Evolutionary conservation across 1,139 yeast species (phyloP), one percentile per base, ranked within the genome.

Genomic region (Protomyces inouyei): DNA sequence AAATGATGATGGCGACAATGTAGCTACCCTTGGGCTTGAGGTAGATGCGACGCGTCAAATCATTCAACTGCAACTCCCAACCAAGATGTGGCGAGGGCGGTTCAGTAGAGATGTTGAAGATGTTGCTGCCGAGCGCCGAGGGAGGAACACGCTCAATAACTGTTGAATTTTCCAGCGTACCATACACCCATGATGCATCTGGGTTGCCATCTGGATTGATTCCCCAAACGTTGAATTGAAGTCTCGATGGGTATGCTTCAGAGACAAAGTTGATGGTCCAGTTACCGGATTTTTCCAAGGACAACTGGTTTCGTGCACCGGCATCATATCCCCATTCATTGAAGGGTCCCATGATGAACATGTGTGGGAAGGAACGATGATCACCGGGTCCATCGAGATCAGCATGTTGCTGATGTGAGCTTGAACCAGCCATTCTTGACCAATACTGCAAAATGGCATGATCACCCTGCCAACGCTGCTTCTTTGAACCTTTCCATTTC

Each of bases 141-240:
- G 67, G 67, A 10, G 65, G 60, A 6, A 57, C 59, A 14, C 67
- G 52, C 23, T 54, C 63, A 28, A 65, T 45, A 25, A 57, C 57
- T 2, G 57, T 23, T 14, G 55, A 54, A 12, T 57, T 61, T 38
- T 59, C 63, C 18, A 57, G 45, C 3, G 56, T 57, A 8, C 67
- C 67, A 35, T 61, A 61, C n/a, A 65, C 61, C 52, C 48, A 61
- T 8, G 67, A 52, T 21, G 55, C 59, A 37, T 65, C 67, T 0
- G 67, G 63, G 14, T 48, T 32, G 16, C 65, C 67, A 25, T 61
- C 61, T 12, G 64, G 57, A 32, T 65, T 61, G 21, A 65, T 51
- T 10, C 65, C 65, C 67, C 67, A 65, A 21, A 65, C 65, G 32
- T 65, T 65, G 48, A 65, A 36, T 12, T 65, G 67, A n/a, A 65